Evolutionary conservation across 176 grass and related monocot species (phyloP), one percentile per base, ranked within the genome.

Genomic region (Raddia distichophylla): DNA sequence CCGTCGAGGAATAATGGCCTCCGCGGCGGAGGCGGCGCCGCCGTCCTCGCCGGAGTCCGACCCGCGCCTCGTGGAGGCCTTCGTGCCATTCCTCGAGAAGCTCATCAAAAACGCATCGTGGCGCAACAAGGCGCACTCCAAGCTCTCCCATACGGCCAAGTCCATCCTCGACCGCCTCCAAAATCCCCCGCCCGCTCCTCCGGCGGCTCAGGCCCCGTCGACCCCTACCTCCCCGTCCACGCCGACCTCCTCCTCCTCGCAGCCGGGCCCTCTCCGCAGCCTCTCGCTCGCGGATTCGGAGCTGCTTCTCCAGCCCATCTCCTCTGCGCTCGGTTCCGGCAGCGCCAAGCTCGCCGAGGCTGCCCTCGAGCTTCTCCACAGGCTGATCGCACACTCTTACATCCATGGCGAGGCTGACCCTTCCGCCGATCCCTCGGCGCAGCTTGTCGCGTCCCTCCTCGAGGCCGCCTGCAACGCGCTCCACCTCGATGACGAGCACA

Each of bases 61-160:
- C 60, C 88, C 97, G 87, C 88, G 89, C 69, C 87, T 99, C 64
- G 75, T 86, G 3, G 85, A 87, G 82, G 64, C 86, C 20, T 86
- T 99, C 76, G 83, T 93, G 37, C 97, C 97, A 17, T 89, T 92
- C 79, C 91, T 91, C 60, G 97, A 99, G 63, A 99, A 99, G 97
- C 86, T 99, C 85, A 83, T 96, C 5, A 99, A 93, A 82, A 96
- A 96, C 69, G 72, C 91, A 62, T 99, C 93, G 7, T 99, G 97
- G 97, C 91, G 93, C 58, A 99, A 91, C 79, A 99, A 99, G 78
- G 97, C 91, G 59, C 93, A 99, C 73, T 99, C 93, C 63, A 99
- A 99, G 93, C 93, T 99, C 89, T 95, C 93, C 18, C 93, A 95
- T 73, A 94, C 90, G 56, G 94, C 93, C 97, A 96, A 93, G 80